phyloP scores from a whole-genome alignment of 169 alveolate genomes.

The Plasmodium knowlesi region DNA sequence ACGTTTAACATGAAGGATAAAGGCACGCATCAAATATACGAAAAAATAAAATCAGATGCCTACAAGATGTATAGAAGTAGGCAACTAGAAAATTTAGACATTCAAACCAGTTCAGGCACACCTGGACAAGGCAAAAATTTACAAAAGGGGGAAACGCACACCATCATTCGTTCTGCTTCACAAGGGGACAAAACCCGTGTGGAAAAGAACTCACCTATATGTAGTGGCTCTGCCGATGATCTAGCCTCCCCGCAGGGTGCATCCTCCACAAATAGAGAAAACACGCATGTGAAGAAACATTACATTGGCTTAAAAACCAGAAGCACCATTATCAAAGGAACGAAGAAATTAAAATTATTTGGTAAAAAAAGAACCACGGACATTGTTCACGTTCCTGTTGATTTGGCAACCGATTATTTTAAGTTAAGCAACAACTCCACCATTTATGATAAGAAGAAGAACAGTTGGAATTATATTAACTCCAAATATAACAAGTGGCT shows the following conservation, averaged over 20 bases:
- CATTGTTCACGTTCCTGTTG: conserved; percentile 40
- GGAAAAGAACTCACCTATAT: background rate
- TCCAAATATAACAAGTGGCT: conserved; percentile 69
- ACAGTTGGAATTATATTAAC: conserved; percentile 67
- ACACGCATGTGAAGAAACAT: conserved; percentile 1
- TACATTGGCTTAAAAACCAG: conserved; percentile 73
- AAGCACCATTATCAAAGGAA: conserved; percentile 51
- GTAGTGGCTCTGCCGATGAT: background rate
- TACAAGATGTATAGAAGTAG: conserved; percentile 42
- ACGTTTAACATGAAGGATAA: conserved; percentile 58
- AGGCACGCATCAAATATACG: conserved; percentile 41
- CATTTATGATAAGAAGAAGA: conserved; percentile 43
- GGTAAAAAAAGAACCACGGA: conserved; percentile 51
- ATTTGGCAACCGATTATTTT: conserved; percentile 69
- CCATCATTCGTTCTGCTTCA: background rate
- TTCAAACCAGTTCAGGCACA: background rate
- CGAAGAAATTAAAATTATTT: conserved; percentile 66
- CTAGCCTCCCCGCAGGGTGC: background rate
- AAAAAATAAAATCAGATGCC: conserved; percentile 44
- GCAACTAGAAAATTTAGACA: conserved; percentile 41
- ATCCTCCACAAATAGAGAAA: background rate
- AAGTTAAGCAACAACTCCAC: conserved; percentile 43
- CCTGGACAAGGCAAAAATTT: background rate
- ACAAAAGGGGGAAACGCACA: background rate
- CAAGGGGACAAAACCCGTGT: background rate